These are phyloP conservation scores for Calonectria montana DNA, from an alignment of 2,329 filamentous ascomycete species.

Conservation along the genomic window DNA sequence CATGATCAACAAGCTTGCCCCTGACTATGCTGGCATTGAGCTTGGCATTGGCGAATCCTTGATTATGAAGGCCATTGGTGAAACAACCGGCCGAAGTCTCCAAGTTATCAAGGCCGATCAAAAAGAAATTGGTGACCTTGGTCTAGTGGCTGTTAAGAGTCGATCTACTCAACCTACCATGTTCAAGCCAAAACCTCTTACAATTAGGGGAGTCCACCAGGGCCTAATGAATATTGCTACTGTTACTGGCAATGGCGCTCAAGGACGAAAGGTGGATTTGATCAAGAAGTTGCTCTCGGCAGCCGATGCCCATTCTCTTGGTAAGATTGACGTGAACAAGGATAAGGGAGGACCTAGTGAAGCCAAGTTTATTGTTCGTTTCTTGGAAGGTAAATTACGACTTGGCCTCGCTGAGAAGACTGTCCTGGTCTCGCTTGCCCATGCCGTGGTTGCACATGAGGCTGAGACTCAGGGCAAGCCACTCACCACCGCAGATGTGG, in stretches of 20 bases:
- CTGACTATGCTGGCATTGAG: conserved; percentile 96
- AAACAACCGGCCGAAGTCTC: conserved; percentile 89
- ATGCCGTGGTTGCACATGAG: conserved; percentile 89
- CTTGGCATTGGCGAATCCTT: conserved; percentile 98
- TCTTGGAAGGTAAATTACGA: conserved; percentile 92
- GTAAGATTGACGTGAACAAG: conserved; percentile 89
- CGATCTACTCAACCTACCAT: conserved; percentile 95
- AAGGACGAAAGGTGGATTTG: conserved; percentile 88
- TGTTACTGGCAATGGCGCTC: conserved; percentile 85
- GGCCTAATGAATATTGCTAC: conserved; percentile 91
- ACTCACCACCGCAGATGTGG: conserved; percentile 80
- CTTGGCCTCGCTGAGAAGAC: conserved; percentile 93
- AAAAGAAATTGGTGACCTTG: conserved; percentile 95
- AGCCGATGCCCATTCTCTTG: conserved; percentile 78
- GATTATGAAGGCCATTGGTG: conserved; percentile 98
- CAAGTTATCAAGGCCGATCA: conserved; percentile 95
- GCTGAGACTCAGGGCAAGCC: conserved; percentile 75
- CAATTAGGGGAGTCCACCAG: conserved; percentile 86
- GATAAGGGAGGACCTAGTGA: conserved; percentile 96
- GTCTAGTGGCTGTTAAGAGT: conserved; percentile 94
- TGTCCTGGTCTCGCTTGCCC: conserved; percentile 88
- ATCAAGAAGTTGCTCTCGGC: conserved; percentile 98
- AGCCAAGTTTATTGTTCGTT: conserved; percentile 92
- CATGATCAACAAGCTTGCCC: conserved; percentile 98
- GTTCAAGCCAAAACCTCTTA: conserved; percentile 96